Conservation (phyloP, 495 filamentous ascomycete species). For the Neurospora sublineolata region DNA sequence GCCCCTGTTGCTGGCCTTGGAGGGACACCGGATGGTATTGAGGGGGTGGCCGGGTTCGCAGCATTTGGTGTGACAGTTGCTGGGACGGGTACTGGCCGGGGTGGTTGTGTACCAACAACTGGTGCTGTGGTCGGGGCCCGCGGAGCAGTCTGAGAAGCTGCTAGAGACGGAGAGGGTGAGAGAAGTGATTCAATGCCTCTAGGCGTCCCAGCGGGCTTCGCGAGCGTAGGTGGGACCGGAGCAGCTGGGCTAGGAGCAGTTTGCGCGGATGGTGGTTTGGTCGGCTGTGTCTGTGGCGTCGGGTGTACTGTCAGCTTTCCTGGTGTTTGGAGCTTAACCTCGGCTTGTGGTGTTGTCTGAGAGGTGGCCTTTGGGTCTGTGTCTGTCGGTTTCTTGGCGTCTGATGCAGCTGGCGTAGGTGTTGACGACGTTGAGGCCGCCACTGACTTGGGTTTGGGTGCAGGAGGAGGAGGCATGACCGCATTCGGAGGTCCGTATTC, state of each 20-base stretch:
- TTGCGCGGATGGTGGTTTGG: conserved; percentile 17
- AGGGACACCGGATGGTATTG: conserved; percentile 1
- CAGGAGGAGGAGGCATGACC: conserved; percentile 42
- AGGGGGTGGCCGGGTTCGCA: background rate
- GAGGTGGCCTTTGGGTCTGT: conserved; percentile 11
- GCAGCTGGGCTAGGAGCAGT: conserved; percentile 19
- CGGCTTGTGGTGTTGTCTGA: conserved; percentile 2
- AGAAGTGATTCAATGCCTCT: conserved; percentile 23
- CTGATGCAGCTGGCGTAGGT: conserved; percentile 6
- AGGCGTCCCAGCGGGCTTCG: conserved; percentile 16
- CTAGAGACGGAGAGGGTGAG: conserved; percentile 5
- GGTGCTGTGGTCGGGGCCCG: conserved; percentile 3
- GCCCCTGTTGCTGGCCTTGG: conserved; percentile 11
- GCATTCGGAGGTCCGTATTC: conserved; percentile 59
- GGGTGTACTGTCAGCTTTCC: background rate
- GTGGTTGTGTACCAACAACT: background rate
- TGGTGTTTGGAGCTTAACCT: conserved; percentile 2
- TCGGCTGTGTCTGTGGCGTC: conserved; percentile 9
- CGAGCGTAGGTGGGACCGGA: conserved; percentile 18
- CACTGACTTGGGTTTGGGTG: conserved; percentile 27
- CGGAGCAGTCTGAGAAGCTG: background rate
- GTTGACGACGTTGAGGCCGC: conserved; percentile 8
- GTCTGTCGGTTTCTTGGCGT: conserved; percentile 7
- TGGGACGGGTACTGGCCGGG: background rate
- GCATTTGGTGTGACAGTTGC: background rate